Evolutionary conservation across 306 rosid genomes (phyloP).

Genomic region (Medicago ruthenica): DNA sequence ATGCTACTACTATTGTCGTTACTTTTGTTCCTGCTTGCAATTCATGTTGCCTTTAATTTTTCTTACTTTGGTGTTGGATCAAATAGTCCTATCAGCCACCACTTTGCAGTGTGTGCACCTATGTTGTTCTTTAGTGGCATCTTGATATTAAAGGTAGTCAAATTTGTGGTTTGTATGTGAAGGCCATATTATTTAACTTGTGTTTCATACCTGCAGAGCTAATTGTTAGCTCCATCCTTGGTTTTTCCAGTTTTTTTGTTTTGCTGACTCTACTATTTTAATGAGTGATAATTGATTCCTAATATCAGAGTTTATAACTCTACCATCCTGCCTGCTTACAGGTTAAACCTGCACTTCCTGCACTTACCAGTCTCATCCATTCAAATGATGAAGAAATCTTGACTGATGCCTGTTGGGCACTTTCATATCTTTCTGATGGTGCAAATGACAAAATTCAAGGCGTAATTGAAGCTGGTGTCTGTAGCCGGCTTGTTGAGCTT

Average conservation of each 20-base stretch:
- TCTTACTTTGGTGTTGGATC: no score
- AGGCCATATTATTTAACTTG: constrained; percentile 6
- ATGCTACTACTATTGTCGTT: no score
- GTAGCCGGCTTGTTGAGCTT: constrained; percentile 89
- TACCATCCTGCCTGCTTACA: constrained; percentile 21
- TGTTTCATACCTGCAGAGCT: neutral
- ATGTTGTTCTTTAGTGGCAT: constrained; percentile 14
- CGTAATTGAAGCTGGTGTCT: constrained; percentile 85
- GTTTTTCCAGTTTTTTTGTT: constrained; percentile 6
- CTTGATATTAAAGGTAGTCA: no score
- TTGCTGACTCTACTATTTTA: neutral
- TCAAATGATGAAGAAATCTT: constrained; percentile 93
- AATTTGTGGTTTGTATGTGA: neutral
- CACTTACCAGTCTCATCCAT: constrained; percentile 83
- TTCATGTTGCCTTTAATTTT: no score
- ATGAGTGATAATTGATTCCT: neutral
- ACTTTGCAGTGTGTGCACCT: neutral
- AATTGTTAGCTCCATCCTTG: neutral
- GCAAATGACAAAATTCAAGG: constrained; percentile 95
- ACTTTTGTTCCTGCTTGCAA: no score
- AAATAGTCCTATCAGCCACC: no score
- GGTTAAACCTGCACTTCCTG: constrained; percentile 98
- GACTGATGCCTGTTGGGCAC: constrained; percentile 99
- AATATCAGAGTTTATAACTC: neutral
- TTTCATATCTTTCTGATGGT: constrained; percentile 94